These are phyloP conservation scores for Cyberlindnera americana DNA, from an alignment of 805 yeast genomes.

Conservation along the genomic window DNA sequence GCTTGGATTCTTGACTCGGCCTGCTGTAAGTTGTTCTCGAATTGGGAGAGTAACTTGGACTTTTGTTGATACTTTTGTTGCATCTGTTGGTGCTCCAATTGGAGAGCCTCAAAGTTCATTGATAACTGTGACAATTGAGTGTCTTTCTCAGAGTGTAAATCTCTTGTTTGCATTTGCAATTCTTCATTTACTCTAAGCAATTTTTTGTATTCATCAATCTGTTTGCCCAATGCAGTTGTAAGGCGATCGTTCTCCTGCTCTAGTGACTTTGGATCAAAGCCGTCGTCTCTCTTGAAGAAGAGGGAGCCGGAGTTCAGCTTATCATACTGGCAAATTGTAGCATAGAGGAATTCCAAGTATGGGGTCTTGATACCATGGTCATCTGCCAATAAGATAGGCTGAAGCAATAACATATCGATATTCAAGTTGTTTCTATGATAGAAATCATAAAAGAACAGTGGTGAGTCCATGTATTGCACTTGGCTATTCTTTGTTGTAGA, in stretches of 20 bases:
- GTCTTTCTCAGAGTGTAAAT: constrained; percentile 3
- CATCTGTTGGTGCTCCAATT: constrained; percentile 10
- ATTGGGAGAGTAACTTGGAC: constrained; percentile 6
- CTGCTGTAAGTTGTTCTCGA: neutral
- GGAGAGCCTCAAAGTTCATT: constrained; percentile 8
- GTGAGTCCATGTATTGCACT: constrained; percentile 40
- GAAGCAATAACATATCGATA: constrained; percentile 73
- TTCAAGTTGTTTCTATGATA: constrained; percentile 54
- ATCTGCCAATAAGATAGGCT: constrained; percentile 88
- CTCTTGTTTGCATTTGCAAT: constrained; percentile 7
- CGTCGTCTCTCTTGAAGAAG: constrained; percentile 25
- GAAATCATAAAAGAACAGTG: constrained; percentile 65
- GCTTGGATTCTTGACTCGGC: constrained; percentile 8
- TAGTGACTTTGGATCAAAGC: constrained; percentile 7
- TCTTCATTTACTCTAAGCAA: constrained; percentile 11
- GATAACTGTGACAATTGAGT: constrained; percentile 5
- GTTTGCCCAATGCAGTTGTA: constrained; percentile 5
- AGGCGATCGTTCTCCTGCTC: constrained; percentile 9
- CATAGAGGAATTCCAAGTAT: constrained; percentile 82
- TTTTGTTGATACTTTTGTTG: constrained; percentile 13
- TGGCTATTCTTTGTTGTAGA: neutral
- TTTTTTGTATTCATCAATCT: constrained; percentile 11
- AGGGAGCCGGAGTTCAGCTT: constrained; percentile 27
- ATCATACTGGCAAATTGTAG: constrained; percentile 63
- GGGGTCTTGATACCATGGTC: constrained; percentile 85